phyloP scores from a whole-genome alignment of 2,329 filamentous ascomycete genomes.

The Teratosphaeria destructans region DNA sequence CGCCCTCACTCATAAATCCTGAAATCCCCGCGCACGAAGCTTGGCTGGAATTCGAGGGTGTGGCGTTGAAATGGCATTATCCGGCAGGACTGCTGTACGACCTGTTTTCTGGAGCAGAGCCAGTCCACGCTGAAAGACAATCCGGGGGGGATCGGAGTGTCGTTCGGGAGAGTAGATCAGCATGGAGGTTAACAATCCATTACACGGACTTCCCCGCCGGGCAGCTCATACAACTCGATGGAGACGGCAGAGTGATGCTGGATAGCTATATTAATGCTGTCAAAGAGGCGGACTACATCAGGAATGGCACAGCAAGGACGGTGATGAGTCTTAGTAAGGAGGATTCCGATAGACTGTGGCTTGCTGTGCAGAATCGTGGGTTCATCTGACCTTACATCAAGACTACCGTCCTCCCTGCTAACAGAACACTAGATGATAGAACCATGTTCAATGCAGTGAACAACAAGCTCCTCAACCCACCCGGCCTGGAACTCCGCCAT shows the following conservation, averaged over 20 bases:
- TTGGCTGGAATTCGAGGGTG: conserved; percentile 58
- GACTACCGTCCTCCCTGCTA: not conserved
- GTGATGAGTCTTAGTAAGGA: conserved; percentile 83
- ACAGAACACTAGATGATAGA: conserved; percentile 53
- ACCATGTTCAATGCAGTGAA: conserved; percentile 63
- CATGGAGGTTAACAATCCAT: conserved; percentile 55
- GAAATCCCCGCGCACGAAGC: conserved; percentile 41
- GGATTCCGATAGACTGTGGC: conserved; percentile 74
- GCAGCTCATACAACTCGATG: conserved; percentile 48
- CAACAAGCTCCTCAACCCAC: conserved; percentile 62
- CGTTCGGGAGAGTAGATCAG: conserved; percentile 27
- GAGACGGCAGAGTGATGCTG: conserved; percentile 45
- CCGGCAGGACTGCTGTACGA: conserved; percentile 60
- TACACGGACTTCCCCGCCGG: conserved; percentile 49
- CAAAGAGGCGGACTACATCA: conserved; percentile 74
- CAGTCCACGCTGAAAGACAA: conserved; percentile 18
- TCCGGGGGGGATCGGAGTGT: not conserved
- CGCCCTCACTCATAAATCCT: conserved; percentile 47
- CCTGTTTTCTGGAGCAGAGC: conserved; percentile 51
- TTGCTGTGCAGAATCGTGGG: conserved; percentile 62
- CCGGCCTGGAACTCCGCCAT: conserved; percentile 62
- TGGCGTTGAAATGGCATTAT: conserved; percentile 63
- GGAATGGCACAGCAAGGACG: conserved; percentile 77
- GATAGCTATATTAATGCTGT: conserved; percentile 60
- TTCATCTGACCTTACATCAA: conserved; percentile 3